These are phyloP conservation scores for Pyricularia grisea DNA, from an alignment of 2,329 filamentous ascomycete species.

Conservation along the genomic window DNA sequence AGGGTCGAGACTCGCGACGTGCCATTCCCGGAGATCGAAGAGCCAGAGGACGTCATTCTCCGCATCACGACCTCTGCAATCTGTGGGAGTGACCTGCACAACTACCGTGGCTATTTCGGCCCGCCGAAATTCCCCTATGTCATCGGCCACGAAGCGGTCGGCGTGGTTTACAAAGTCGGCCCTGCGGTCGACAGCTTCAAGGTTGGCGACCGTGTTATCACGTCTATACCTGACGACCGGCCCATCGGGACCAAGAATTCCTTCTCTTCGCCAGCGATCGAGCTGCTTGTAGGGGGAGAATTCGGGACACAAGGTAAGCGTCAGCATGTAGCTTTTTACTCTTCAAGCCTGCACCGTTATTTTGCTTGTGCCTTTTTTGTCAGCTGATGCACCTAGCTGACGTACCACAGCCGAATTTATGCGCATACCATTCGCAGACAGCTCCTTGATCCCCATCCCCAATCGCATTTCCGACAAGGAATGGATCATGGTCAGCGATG, in stretches of 20 bases:
- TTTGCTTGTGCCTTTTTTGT: too few species aligned
- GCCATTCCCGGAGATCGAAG: not conserved
- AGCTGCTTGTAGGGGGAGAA: too few species aligned
- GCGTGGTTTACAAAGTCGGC: not conserved
- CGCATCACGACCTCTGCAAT: not conserved
- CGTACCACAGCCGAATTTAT: slow-evolving; percentile 11
- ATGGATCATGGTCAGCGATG: slow-evolving; percentile 21
- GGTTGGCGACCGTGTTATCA: not conserved
- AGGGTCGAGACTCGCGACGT: not conserved
- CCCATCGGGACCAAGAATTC: too few species aligned
- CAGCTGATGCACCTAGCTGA: too few species aligned
- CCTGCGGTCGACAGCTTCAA: not conserved
- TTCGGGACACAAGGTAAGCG: too few species aligned
- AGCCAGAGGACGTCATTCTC: not conserved
- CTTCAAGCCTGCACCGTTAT: too few species aligned
- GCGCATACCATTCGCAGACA: slow-evolving; percentile 13
- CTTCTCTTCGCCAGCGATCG: too few species aligned
- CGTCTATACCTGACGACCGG: not conserved
- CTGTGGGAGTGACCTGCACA: not conserved
- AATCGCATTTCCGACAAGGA: slow-evolving; percentile 11
- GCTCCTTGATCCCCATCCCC: slow-evolving; percentile 10
- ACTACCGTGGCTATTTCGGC: not conserved
- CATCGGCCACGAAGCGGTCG: not conserved
- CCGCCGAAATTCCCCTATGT: not conserved
- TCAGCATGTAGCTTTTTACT: too few species aligned